Evolutionary conservation across 768 basidiomycete genomes (phyloP).

Genomic region (Tylopilus cervinicoccineus): DNA sequence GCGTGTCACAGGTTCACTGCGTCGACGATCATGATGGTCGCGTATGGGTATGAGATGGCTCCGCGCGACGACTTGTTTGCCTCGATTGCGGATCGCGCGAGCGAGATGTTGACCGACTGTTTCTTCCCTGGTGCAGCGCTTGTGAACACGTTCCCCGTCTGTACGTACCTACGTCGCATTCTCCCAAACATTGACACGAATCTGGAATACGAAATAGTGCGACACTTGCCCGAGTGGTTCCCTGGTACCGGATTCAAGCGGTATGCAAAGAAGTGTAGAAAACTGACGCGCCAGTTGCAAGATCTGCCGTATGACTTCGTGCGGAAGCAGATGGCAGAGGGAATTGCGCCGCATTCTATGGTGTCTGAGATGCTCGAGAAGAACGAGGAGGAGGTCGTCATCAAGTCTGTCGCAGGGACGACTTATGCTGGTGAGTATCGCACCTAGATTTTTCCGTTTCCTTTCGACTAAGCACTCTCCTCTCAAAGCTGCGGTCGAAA

Average conservation of each 20-base stretch:
- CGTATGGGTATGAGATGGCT: conserved; percentile 34
- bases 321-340: conserved; percentile 16
- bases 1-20: conserved; percentile 29
- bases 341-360: conserved; percentile 19
- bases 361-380: conserved; percentile 21
- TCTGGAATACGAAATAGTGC: conserved; percentile 9
- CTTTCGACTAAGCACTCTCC: too few species aligned
- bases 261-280: conserved; percentile 14
- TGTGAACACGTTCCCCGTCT: conserved; percentile 29
- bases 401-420: conserved; percentile 30
- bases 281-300: conserved; percentile 17
- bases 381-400: conserved; percentile 24
- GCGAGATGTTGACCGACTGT: conserved; percentile 24
- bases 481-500: conserved; percentile 19
- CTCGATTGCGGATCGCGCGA: conserved; percentile 29
- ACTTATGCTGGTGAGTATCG: conserved; percentile 27
- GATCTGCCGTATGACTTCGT: conserved; percentile 19
- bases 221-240: conserved; percentile 28
- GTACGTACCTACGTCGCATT: conserved; percentile 11
- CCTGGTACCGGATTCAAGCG: conserved; percentile 29
- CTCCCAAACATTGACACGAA: not conserved
- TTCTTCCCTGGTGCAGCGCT: conserved; percentile 30
- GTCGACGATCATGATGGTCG: conserved; percentile 29
- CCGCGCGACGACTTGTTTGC: conserved; percentile 31
- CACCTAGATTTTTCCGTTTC: too few species aligned